These are phyloP conservation scores for Tulasnella sp. DNA, from an alignment of 768 basidiomycete species.

Conservation along the genomic window DNA sequence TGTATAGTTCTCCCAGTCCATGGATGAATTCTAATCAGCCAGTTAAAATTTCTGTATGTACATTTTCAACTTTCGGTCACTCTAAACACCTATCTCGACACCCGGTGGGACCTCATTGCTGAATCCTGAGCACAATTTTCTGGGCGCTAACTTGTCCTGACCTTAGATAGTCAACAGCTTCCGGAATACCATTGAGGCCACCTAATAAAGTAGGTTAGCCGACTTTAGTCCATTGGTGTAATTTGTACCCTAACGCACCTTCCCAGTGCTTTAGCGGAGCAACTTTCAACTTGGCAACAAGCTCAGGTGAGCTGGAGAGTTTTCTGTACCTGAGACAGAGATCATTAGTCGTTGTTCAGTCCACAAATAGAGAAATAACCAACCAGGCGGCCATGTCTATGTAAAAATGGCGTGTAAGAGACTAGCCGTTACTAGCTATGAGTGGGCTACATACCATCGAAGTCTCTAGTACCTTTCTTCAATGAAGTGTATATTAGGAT, in stretches of 20 bases:
- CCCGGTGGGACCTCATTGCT: too few species aligned
- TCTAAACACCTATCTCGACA: too few species aligned
- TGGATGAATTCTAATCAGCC: too few species aligned
- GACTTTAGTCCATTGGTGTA: too few species aligned
- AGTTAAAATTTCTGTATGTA: too few species aligned
- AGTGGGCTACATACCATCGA: neutral
- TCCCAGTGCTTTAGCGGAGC: constrained; percentile 8
- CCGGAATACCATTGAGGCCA: constrained; percentile 16
- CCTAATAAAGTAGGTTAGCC: too few species aligned
- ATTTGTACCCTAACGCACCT: too few species aligned
- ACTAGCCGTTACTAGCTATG: neutral
- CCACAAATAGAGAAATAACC: neutral
- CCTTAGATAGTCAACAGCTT: constrained; percentile 18
- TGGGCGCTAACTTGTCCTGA: constrained; percentile 18
- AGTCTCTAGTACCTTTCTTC: neutral
- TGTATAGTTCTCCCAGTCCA: too few species aligned
- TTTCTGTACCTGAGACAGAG: neutral
- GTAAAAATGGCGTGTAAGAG: too few species aligned
- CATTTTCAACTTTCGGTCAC: too few species aligned
- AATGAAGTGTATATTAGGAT: neutral
- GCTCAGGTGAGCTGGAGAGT: neutral
- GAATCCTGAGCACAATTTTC: constrained; percentile 14
- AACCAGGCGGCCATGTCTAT: constrained; percentile 1
- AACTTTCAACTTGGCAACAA: neutral
- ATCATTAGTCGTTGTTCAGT: neutral